These are phyloP conservation scores for Aspergillus diversus DNA, from an alignment of 495 filamentous ascomycete genomes.

Conservation along the genomic window DNA sequence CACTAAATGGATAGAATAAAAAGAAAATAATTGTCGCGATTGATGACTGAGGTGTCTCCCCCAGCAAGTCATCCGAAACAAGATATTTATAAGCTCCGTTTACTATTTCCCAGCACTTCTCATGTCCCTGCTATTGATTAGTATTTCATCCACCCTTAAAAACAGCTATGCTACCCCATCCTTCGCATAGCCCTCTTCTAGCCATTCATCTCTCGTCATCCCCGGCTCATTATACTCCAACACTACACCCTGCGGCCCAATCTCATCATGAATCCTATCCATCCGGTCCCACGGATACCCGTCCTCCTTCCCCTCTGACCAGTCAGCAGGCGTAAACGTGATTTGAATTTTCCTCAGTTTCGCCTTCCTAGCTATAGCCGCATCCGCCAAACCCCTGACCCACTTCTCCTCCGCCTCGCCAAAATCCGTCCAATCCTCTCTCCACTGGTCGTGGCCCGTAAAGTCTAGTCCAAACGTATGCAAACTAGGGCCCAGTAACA, in stretches of 20 bases:
- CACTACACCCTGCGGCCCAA: neutral
- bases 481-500: neutral
- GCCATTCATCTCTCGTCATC: neutral
- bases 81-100: too few relatives aligned
- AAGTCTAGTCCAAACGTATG: conserved; percentile 2
- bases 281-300: conserved; percentile 3
- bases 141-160: too few relatives aligned
- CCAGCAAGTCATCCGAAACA: too few relatives aligned
- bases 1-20: too few relatives aligned
- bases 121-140: too few relatives aligned
- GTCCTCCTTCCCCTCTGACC: neutral
- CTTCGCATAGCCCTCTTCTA: neutral
- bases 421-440: neutral
- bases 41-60: too few relatives aligned
- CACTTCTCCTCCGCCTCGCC: neutral
- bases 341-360: neutral
- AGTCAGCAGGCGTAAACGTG: neutral
- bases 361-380: neutral
- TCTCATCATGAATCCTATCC: conserved; percentile 1
- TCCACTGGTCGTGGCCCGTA: neutral
- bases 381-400: neutral
- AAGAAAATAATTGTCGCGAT: too few relatives aligned
- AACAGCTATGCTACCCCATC: too few relatives aligned
- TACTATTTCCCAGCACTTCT: too few relatives aligned
- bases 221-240: neutral